Base-by-base conservation (phyloP, 495 filamentous ascomycete species). In the Tetracladium setigerum region DNA sequence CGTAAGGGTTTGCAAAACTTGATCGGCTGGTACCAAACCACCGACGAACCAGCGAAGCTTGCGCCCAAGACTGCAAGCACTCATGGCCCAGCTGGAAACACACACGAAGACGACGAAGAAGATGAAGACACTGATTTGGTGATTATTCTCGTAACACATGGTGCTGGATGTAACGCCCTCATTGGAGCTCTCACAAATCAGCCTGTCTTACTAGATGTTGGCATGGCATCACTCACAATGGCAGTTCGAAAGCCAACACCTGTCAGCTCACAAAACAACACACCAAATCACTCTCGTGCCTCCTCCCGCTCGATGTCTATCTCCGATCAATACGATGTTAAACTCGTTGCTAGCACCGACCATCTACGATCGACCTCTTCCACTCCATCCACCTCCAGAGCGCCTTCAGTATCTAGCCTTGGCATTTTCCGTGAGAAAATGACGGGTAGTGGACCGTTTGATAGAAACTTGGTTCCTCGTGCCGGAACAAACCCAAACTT, bases 111-210 rank as follows among this genome's bases (percentile, higher is more conserved):
- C 7, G 49, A 47, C 16, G 57, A 66, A 4, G 39, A 58, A 12
- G 62, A 59, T 6, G 67, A 76, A 46, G 67, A 74, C 5, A 67
- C 74, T 4, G 87, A 97, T 55, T 75, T 86, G 0, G 79, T 97
- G 6, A 64, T 99, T n/a, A 74, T 99, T 24, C 65, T 99, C 11
- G 87, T 99, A 41, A 95, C 94, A 0, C 92, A 99, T 57, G 91
- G 91, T n/a, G 94, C 94, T 10, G 94, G 90, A 40, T 95, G 92
- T 65, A 99, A 99, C 66, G 94, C 92, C 0, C 65, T 99, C 39
- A 89, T 97, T 41, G 89, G 91, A 5, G 87, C 87, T 4, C 70
- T 99, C 45, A 94, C 87, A 0, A 83, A 90, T 44, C 84, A 91
- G 52, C 88, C 92, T 0, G 86, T 91, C 2, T 73, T 99, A 7